phyloP scores from a whole-genome alignment of 306 rosid genomes.

The Morella rubra region DNA sequence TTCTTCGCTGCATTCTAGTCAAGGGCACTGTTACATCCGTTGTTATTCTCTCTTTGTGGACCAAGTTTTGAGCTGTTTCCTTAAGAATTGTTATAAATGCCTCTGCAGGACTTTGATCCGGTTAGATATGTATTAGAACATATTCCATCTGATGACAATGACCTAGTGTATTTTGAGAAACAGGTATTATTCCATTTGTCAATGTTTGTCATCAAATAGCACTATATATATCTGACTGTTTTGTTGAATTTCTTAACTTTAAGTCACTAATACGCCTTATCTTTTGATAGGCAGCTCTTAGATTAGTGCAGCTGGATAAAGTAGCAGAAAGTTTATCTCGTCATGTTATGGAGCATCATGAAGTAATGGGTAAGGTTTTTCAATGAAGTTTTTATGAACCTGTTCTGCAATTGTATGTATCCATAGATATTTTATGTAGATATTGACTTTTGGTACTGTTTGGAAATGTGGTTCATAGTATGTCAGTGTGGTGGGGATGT shows the following conservation, averaged over 20 bases:
- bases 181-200: slow-evolving; percentile 50
- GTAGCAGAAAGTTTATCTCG: slow-evolving; percentile 83
- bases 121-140: slow-evolving; percentile 77
- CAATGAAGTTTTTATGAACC: slow-evolving; percentile 2
- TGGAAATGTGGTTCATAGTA: background rate
- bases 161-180: slow-evolving; percentile 74
- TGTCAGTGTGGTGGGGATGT: background rate
- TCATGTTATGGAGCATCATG: slow-evolving; percentile 96
- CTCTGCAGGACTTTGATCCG: slow-evolving; percentile 87
- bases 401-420: background rate
- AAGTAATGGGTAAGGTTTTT: slow-evolving; percentile 93
- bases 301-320: slow-evolving; percentile 87
- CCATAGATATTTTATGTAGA: background rate
- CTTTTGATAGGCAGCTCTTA: slow-evolving; percentile 69
- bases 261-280: slow-evolving; percentile 8
- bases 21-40: slow-evolving; percentile 12
- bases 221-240: slow-evolving; percentile 9
- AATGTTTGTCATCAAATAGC: background rate
- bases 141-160: slow-evolving; percentile 68
- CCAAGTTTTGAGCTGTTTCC: slow-evolving; percentile 19
- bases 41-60: slow-evolving; percentile 9
- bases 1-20: slow-evolving; percentile 5
- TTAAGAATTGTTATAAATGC: slow-evolving; percentile 27
- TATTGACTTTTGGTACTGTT: background rate
- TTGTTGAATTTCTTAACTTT: slow-evolving; percentile 3